These are phyloP conservation scores for Talaromyces verruculosus DNA, from an alignment of 2,329 filamentous ascomycete species.

Conservation along the genomic window DNA sequence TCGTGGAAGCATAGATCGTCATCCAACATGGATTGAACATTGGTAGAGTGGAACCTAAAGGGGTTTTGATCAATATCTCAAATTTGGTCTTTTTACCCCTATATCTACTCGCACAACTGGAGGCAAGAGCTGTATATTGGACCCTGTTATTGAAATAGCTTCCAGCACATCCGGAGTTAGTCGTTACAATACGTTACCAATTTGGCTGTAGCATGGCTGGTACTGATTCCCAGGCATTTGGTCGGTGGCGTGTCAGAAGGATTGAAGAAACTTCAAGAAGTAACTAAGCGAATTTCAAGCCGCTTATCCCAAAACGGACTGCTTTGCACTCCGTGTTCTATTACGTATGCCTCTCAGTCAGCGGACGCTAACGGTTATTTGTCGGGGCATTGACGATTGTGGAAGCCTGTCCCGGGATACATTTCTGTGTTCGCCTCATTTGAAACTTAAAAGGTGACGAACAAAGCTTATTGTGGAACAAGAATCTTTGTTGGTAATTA, in stretches of 20 bases:
- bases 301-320: not conserved
- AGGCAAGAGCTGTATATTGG: not conserved
- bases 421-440: not conserved
- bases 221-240: not conserved
- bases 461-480: not conserved
- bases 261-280: not conserved
- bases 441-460: not conserved
- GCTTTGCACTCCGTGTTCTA: not conserved
- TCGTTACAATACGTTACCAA: not conserved
- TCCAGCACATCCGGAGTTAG: not conserved
- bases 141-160: not conserved
- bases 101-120: not conserved
- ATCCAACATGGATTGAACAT: not conserved
- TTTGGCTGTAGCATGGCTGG: not conserved
- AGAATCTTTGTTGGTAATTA: not conserved
- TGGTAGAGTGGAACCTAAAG: not conserved
- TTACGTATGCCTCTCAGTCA: not conserved
- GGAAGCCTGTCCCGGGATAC: not conserved
- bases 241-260: not conserved
- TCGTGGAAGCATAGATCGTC: not conserved
- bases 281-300: not conserved
- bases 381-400: not conserved
- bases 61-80: not conserved
- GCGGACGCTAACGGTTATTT: not conserved
- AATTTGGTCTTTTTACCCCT: constrained; percentile 5